Percentiles rank a stretch among this genome's conserved stretches.
phyloP scores from a whole-genome alignment of 805 yeast genomes.

The Saccharomycopsis fermentans region DNA sequence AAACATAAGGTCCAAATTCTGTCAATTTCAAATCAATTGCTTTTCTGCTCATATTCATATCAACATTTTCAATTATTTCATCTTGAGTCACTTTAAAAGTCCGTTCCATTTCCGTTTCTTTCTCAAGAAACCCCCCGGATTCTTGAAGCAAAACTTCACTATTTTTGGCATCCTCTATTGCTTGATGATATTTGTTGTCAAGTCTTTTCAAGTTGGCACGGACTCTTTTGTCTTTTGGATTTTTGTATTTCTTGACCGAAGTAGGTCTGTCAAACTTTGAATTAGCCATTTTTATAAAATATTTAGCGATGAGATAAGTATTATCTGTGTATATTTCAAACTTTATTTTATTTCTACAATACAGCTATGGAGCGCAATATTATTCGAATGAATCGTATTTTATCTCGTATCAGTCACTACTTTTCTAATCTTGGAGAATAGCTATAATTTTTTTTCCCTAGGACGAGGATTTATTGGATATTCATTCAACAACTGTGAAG shows the following conservation, averaged over 20 bases:
- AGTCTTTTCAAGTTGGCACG: slow-evolving; percentile 55
- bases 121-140: slow-evolving; percentile 77
- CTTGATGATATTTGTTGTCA: slow-evolving; percentile 66
- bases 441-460: too few species aligned
- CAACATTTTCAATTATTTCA: slow-evolving; percentile 70
- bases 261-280: not conserved
- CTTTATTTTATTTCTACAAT: not conserved
- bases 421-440: too few species aligned
- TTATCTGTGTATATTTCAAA: not conserved
- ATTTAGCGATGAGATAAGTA: not conserved
- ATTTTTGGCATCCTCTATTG: slow-evolving; percentile 73
- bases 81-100: slow-evolving; percentile 78
- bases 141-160: slow-evolving; percentile 82
- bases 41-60: slow-evolving; percentile 63
- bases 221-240: slow-evolving; percentile 41
- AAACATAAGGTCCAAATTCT: slow-evolving; percentile 77
- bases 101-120: slow-evolving; percentile 87
- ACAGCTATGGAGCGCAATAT: too few species aligned
- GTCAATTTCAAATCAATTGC: slow-evolving; percentile 61
- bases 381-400: too few species aligned
- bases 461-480: too few species aligned
- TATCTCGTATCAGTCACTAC: too few species aligned
- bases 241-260: not conserved
- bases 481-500: too few species aligned
- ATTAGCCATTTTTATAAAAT: not conserved